Evolutionary conservation across 116 monocot species (phyloP).

Genomic region (Phalaenopsis hybrid): DNA sequence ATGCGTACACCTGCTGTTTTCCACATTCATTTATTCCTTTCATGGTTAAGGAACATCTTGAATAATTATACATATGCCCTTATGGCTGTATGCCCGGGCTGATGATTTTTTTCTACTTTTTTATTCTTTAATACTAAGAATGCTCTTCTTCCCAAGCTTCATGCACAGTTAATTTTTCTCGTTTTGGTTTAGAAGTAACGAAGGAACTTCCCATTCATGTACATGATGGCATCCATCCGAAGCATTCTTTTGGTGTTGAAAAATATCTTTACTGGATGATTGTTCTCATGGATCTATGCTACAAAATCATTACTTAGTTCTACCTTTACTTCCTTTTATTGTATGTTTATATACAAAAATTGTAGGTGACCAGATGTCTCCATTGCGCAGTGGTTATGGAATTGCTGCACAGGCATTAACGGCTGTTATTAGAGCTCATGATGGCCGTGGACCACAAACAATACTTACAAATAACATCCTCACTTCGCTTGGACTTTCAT

Average conservation of each 20-base stretch:
- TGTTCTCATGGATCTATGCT: slow-evolving; percentile 2
- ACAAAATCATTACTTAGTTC: neutral
- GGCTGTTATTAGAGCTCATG: slow-evolving; percentile 79
- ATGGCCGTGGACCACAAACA: slow-evolving; percentile 92
- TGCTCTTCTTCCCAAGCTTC: neutral
- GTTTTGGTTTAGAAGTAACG: neutral
- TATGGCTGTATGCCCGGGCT: neutral
- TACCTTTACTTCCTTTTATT: neutral
- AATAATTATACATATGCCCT: neutral
- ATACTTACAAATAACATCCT: slow-evolving; percentile 65
- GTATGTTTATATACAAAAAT: slow-evolving; percentile 5
- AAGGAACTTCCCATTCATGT: neutral
- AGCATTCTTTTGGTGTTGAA: neutral
- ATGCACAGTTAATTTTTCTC: neutral
- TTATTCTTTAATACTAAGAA: no score
- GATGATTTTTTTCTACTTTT: neutral
- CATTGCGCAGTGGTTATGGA: slow-evolving; percentile 90
- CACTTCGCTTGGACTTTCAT: slow-evolving; percentile 56
- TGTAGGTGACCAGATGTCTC: slow-evolving; percentile 19
- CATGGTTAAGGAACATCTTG: neutral
- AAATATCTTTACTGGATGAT: slow-evolving; percentile 5
- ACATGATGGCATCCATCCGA: neutral
- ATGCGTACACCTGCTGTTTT: neutral
- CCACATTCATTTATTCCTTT: neutral
- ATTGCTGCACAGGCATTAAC: slow-evolving; percentile 95